Base-by-base conservation (phyloP, 768 basidiomycete genomes). In the Boletellus ananas region DNA sequence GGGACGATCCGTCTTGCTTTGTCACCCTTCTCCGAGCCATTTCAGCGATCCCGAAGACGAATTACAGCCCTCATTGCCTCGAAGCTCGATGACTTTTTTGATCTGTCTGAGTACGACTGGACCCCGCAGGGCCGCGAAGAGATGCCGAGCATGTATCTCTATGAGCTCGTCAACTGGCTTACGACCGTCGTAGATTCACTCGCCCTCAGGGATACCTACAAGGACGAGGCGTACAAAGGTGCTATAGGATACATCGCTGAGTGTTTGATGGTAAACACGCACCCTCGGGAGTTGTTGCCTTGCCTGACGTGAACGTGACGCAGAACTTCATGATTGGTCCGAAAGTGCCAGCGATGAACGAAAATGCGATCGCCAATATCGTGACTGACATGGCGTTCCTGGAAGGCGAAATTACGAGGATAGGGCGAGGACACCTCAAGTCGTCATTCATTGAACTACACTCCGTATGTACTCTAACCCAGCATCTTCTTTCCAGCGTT, bases 61-160 rank as follows among this genome's bases (percentile, higher is more conserved):
- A 89, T 98, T 57, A 84, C 86, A 16, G 76, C 77, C 11, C 78
- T 95, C 38, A 94, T 98, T 60, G 80, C 83, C 8, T 87, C 88
- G 18, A 98, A 99, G 65, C 83, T 98, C 7, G 90, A 95, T 61
- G 90, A 93, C 58, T 95, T 95, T 73, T 95, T 96, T 65, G 96
- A 92, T 52, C 76, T 95, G 37, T 87, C 94, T 4, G 91, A 95
- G 69, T 97, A 97, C 65, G 85, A 94, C 60, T 98, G 94, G 94
- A 87, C 85, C 33, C 88, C 92, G 9, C 72, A 75, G 31, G 66
- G 73, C 11, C 80, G 81, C 31, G 86, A 90, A 63, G 76, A 79
- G 50, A 82, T 82, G 33, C 92, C 94, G 38, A 94, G 91, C 79
- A 87, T 87, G 79, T 97, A 97, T 69, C 77, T 98, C 3, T 87